A percentile compares a stretch with the other conserved stretches of the same genome.
phyloP scores from a whole-genome alignment of 306 rosid genomes.

The Quercus wislizeni region DNA sequence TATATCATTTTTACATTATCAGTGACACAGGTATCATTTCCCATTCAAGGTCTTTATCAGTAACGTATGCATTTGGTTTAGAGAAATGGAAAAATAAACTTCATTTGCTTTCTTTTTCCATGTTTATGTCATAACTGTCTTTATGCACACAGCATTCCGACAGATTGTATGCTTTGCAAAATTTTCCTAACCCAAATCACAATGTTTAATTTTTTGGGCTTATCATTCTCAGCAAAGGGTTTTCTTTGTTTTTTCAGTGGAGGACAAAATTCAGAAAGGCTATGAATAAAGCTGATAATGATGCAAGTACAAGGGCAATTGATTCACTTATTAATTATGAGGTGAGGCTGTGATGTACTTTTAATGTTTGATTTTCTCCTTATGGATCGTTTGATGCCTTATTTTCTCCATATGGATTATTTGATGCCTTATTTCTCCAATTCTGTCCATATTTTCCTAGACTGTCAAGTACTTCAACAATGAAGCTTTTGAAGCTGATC shows the following conservation, averaged over 20 bases:
- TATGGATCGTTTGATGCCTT: not conserved
- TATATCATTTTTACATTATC: constrained; percentile 74
- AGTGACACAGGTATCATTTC: constrained; percentile 75
- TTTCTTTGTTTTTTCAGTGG: constrained; percentile 65
- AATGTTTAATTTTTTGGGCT: not conserved
- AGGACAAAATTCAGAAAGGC: constrained; percentile 93
- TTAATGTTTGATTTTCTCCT: not conserved
- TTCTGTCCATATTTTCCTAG: constrained; percentile 33
- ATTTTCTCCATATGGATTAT: not conserved
- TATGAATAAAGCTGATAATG: constrained; percentile 97
- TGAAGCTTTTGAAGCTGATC: constrained; percentile 73
- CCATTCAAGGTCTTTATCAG: constrained; percentile 10
- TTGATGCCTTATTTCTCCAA: not conserved
- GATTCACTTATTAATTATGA: constrained; percentile 97
- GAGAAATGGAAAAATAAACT: not conserved
- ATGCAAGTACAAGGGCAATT: constrained; percentile 78
- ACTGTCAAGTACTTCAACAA: constrained; percentile 95
- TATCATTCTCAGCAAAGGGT: constrained; percentile 2
- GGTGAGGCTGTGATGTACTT: constrained; percentile 41
- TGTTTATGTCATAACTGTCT: not conserved
- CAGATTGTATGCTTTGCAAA: not conserved
- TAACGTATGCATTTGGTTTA: not conserved
- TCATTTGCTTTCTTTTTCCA: constrained; percentile 8
- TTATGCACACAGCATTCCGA: not conserved
- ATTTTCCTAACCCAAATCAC: not conserved